A percentile compares a stretch with the other conserved stretches of the same genome.
phyloP scores from a whole-genome alignment of 2,329 filamentous ascomycete genomes.

The Ascochyta clinopodiicola region DNA sequence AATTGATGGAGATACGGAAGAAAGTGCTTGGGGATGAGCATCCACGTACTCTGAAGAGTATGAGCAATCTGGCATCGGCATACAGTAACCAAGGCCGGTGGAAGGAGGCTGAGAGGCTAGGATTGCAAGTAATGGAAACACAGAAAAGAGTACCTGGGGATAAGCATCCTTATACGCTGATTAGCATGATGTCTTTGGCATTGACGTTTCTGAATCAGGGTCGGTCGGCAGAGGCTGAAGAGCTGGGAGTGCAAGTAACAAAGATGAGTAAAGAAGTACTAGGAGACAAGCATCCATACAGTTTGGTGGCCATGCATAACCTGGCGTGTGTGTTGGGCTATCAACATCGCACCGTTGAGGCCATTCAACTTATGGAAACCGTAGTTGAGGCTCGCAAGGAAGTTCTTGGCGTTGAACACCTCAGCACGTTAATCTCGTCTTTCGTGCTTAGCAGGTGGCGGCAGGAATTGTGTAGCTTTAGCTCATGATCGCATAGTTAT shows the following conservation, averaged over 20 bases:
- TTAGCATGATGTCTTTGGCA: background rate
- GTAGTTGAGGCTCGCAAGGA: too few species aligned
- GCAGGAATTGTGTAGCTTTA: too few species aligned
- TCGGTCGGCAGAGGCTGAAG: too few species aligned
- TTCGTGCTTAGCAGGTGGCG: too few species aligned
- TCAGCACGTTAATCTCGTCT: too few species aligned
- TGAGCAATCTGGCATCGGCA: background rate
- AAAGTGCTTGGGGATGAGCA: background rate
- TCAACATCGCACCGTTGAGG: too few species aligned
- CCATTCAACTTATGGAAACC: too few species aligned
- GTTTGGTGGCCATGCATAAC: background rate
- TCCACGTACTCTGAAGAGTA: background rate
- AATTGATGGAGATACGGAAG: background rate
- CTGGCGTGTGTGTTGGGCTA: background rate
- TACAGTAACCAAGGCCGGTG: background rate
- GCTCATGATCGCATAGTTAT: background rate
- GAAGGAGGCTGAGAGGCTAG: background rate
- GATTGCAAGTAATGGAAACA: background rate
- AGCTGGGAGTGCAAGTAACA: too few species aligned
- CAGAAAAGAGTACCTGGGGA: background rate
- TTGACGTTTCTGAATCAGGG: too few species aligned
- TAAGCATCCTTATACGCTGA: background rate
- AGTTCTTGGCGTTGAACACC: too few species aligned
- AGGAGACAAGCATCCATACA: too few species aligned
- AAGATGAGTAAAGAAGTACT: too few species aligned